These are phyloP conservation scores for Alternaria brassicae DNA, from an alignment of 2,329 filamentous ascomycete genomes.

Conservation along the genomic window DNA sequence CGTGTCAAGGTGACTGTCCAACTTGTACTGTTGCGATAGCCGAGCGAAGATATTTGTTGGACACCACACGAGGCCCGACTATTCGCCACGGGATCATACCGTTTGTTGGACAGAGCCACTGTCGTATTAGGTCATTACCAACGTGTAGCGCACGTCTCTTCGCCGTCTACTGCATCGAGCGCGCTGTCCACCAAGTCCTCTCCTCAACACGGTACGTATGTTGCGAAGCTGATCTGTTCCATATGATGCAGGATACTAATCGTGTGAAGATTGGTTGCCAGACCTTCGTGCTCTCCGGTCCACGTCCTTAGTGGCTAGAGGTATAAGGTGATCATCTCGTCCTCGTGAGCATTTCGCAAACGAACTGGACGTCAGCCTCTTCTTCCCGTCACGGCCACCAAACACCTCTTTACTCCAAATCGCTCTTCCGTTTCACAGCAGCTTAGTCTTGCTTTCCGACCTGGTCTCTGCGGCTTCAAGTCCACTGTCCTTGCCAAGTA, in stretches of 20 bases:
- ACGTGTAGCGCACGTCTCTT: constrained; percentile 19
- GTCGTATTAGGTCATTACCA: constrained; percentile 18
- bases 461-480: constrained; percentile 27
- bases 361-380: constrained; percentile 26
- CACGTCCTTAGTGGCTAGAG: constrained; percentile 26
- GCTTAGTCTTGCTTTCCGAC: constrained; percentile 21
- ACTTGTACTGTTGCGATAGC: constrained; percentile 24
- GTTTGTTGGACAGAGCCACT: constrained; percentile 34
- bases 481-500: constrained; percentile 22
- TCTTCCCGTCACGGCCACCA: constrained; percentile 29
- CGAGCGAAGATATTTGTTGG: constrained; percentile 31
- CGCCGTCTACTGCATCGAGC: constrained; percentile 8
- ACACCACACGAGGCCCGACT: constrained; percentile 28
- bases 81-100: constrained; percentile 29
- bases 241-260: constrained; percentile 10
- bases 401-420: constrained; percentile 25
- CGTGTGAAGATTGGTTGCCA: constrained; percentile 5
- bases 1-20: constrained; percentile 23
- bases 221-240: constrained; percentile 1
- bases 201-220: constrained; percentile 23
- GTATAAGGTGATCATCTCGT: constrained; percentile 33
- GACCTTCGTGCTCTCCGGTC: constrained; percentile 1
- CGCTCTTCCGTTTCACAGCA: constrained; percentile 32
- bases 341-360: constrained; percentile 46
- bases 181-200: not conserved